A percentile compares a stretch with the other conserved stretches of the same genome.
phyloP scores from a whole-genome alignment of 164 flowering plant genomes.

The Magnolia officinalis region DNA sequence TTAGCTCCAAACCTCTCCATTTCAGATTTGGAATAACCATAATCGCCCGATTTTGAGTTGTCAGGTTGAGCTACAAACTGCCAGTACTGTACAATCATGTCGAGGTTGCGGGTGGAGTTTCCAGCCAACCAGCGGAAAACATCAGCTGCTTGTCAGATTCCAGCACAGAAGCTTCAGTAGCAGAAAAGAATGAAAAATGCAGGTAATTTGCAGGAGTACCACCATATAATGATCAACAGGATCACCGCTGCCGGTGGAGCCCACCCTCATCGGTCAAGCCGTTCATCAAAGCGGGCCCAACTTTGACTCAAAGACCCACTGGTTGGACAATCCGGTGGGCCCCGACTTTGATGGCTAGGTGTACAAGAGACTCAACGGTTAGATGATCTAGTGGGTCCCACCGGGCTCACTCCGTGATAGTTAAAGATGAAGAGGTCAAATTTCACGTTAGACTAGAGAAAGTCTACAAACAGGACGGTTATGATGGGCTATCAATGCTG shows the following conservation, averaged over 20 bases:
- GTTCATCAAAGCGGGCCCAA: background rate
- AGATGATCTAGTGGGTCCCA: background rate
- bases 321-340: too few species aligned
- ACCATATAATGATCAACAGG: background rate
- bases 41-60: constrained; percentile 82
- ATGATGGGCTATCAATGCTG: too few species aligned
- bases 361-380: too few species aligned
- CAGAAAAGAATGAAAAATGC: background rate
- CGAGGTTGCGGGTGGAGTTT: constrained; percentile 58
- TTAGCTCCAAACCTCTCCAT: constrained; percentile 67
- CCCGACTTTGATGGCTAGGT: too few species aligned
- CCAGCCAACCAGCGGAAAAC: constrained; percentile 87
- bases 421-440: too few species aligned
- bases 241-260: background rate
- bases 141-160: constrained; percentile 40
- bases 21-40: constrained; percentile 67
- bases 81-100: constrained; percentile 91
- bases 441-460: too few species aligned
- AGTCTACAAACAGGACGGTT: too few species aligned
- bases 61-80: constrained; percentile 57
- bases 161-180: background rate
- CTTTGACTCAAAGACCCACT: background rate
- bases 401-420: background rate
- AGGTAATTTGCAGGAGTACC: background rate
- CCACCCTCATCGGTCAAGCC: too few species aligned